Conservation (phyloP, 2,329 filamentous ascomycete species). For the Chrysoporthe deuterocubensis region DNA sequence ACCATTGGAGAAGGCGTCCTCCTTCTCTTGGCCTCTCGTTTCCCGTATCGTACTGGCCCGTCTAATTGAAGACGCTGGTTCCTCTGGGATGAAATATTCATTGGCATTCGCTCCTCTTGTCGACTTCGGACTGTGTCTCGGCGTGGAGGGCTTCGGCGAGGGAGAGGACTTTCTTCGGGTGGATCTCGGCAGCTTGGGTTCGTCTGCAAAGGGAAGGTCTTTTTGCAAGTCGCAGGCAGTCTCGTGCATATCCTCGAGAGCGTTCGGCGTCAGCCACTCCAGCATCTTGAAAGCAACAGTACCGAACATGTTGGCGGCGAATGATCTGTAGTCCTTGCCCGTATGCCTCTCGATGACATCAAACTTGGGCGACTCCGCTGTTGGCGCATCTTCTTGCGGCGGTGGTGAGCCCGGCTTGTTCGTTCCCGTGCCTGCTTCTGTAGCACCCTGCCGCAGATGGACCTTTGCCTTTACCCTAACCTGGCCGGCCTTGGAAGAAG, state of each 20-base stretch:
- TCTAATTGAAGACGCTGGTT: slow-evolving; percentile 8
- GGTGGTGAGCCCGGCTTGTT: slow-evolving; percentile 12
- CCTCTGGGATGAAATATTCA: slow-evolving; percentile 23
- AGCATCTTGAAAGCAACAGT: slow-evolving; percentile 71
- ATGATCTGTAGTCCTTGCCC: slow-evolving; percentile 62
- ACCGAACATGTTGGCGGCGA: slow-evolving; percentile 66
- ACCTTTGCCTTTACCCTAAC: slow-evolving; percentile 25
- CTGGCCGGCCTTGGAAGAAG: slow-evolving; percentile 8
- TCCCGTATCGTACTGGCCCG: neutral
- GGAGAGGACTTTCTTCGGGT: slow-evolving; percentile 22
- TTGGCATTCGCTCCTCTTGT: slow-evolving; percentile 11
- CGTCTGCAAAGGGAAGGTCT: slow-evolving; percentile 33
- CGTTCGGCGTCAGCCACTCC: slow-evolving; percentile 68
- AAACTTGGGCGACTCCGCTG: slow-evolving; percentile 35
- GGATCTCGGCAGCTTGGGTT: slow-evolving; percentile 26
- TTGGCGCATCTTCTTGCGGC: neutral
- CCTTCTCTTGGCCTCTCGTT: slow-evolving; percentile 10
- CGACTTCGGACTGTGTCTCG: neutral
- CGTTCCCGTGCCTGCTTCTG: slow-evolving; percentile 7
- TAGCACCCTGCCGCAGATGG: slow-evolving; percentile 20
- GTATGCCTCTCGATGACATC: slow-evolving; percentile 50
- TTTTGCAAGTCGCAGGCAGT: slow-evolving; percentile 41
- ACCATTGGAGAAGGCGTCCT: slow-evolving; percentile 16
- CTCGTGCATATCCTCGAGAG: slow-evolving; percentile 53
- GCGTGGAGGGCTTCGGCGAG: slow-evolving; percentile 18